A percentile compares a stretch with the other conserved stretches of the same genome.
phyloP scores from a whole-genome alignment of 2,329 filamentous ascomycete species.

The Colletotrichum zoysiae region DNA sequence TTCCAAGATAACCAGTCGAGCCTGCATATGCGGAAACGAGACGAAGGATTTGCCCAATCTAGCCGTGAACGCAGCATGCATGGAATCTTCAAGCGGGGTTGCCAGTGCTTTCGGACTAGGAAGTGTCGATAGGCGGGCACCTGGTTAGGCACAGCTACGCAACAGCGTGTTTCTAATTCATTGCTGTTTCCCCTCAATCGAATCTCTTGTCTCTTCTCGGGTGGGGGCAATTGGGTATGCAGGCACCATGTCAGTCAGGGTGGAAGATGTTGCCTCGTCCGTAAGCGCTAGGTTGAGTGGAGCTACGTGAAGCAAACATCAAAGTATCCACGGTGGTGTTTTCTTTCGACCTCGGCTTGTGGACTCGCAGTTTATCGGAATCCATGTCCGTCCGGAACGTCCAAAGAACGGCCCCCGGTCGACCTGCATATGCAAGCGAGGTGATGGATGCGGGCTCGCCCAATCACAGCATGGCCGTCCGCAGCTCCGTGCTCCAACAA shows the following conservation, averaged over 20 bases:
- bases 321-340: neutral
- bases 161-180: neutral
- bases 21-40: constrained; percentile 5
- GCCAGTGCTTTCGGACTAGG: neutral
- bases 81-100: constrained; percentile 15
- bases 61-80: neutral
- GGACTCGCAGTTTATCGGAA: neutral
- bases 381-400: neutral
- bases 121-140: no score
- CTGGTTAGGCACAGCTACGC: neutral
- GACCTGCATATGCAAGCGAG: neutral
- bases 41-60: neutral
- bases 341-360: neutral
- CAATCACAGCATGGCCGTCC: neutral
- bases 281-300: neutral
- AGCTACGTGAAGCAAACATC: neutral
- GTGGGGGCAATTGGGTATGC: neutral
- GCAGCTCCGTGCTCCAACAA: neutral
- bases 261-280: neutral
- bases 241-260: neutral
- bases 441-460: neutral
- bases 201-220: neutral
- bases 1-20: neutral
- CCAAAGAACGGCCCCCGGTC: neutral
- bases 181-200: neutral